Percentiles rank a stretch among this genome's conserved stretches.
Evolutionary conservation across 2,329 filamentous ascomycete species (phyloP).

Genomic region (Alternaria infectoria): DNA sequence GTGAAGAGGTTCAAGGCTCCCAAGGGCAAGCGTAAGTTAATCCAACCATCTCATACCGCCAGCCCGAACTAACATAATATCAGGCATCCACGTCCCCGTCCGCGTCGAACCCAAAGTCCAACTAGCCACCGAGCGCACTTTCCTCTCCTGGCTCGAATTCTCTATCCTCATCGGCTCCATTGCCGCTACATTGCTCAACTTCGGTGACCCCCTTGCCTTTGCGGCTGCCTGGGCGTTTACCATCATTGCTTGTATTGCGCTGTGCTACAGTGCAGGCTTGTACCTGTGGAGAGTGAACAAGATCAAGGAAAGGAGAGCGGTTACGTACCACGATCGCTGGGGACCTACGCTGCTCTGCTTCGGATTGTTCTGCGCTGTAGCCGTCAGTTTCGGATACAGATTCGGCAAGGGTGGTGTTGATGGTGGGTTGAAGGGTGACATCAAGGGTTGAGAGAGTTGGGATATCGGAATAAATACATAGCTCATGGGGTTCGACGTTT

Average conservation of each 20-base stretch:
- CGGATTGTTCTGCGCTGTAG: slow-evolving; percentile 75
- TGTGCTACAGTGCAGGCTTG: slow-evolving; percentile 83
- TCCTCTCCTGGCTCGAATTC: slow-evolving; percentile 96
- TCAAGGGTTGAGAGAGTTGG: slow-evolving; percentile 4
- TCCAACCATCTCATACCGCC: not conserved
- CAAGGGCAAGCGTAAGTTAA: slow-evolving; percentile 67
- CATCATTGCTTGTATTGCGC: slow-evolving; percentile 73
- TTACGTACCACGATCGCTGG: slow-evolving; percentile 88
- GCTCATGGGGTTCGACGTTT: not conserved
- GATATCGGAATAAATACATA: not conserved
- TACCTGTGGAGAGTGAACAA: slow-evolving; percentile 89
- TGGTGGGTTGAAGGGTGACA: slow-evolving; percentile 48
- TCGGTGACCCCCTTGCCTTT: slow-evolving; percentile 45
- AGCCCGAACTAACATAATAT: slow-evolving; percentile 10
- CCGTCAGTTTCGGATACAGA: slow-evolving; percentile 80
- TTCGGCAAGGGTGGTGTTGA: slow-evolving; percentile 62
- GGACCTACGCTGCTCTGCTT: slow-evolving; percentile 80
- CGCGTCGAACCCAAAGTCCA: slow-evolving; percentile 97
- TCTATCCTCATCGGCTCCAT: slow-evolving; percentile 82
- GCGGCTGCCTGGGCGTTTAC: slow-evolving; percentile 75
- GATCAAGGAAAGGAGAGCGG: slow-evolving; percentile 82
- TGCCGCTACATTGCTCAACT: slow-evolving; percentile 51
- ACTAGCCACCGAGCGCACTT: slow-evolving; percentile 94
- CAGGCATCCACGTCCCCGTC: slow-evolving; percentile 90
- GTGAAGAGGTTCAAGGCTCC: slow-evolving; percentile 70